Percentiles rank a stretch among this genome's conserved stretches.
phyloP scores from a whole-genome alignment of 129 eudicot genomes.

The Chrysanthemum seticuspe region DNA sequence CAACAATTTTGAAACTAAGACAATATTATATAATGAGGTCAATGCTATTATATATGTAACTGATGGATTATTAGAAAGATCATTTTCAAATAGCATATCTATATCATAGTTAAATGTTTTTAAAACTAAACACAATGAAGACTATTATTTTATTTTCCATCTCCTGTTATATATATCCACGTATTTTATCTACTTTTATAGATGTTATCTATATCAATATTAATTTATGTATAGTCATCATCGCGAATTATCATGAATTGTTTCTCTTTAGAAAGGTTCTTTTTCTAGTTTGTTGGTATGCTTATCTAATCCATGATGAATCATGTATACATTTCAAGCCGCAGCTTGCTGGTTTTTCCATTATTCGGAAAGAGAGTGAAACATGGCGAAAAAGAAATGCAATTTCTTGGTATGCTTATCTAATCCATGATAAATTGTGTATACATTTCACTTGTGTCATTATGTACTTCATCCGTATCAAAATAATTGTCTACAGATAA shows the following conservation, averaged over 20 bases:
- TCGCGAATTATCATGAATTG: not conserved
- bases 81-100: not conserved
- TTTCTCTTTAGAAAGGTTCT: not conserved
- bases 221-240: not conserved
- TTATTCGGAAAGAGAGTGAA: no score
- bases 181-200: not conserved
- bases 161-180: not conserved
- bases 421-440: no score
- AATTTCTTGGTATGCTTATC: no score
- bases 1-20: not conserved
- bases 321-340: not conserved
- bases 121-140: not conserved
- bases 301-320: not conserved
- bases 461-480: no score
- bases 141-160: not conserved
- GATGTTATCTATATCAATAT: not conserved
- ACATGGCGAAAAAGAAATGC: no score
- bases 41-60: constrained; percentile 9
- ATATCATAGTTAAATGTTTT: not conserved
- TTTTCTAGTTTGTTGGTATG: not conserved
- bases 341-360: no score
- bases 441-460: no score
- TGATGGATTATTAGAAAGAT: not conserved
- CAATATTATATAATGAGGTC: constrained; percentile 18
- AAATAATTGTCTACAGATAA: no score